Percentiles rank a stretch among this genome's conserved stretches.
These are phyloP conservation scores for Tetrapisispora phaffii DNA, from an alignment of 805 yeast species.

Conservation along the genomic window DNA sequence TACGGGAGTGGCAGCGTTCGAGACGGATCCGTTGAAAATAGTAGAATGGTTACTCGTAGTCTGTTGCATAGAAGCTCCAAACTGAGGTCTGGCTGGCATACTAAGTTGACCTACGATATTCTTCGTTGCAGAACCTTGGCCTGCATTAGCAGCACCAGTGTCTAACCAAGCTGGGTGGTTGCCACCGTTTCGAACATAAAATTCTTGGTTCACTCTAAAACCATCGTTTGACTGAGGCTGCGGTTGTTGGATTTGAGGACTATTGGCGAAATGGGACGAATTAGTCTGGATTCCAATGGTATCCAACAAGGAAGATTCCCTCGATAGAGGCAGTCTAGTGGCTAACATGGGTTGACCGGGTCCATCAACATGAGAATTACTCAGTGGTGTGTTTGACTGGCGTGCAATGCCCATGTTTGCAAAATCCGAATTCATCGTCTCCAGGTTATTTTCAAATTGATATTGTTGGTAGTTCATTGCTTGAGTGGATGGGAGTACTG, in stretches of 20 bases:
- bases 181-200: not conserved
- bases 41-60: not conserved
- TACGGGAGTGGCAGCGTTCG: not conserved
- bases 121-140: not conserved
- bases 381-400: not conserved
- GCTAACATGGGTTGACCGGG: not conserved
- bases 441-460: constrained; percentile 9
- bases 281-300: constrained; percentile 20
- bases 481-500: not conserved
- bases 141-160: not conserved
- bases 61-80: not conserved
- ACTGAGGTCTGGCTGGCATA: not conserved
- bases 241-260: not conserved
- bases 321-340: constrained; percentile 7
- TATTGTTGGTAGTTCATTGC: constrained; percentile 6
- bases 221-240: not conserved
- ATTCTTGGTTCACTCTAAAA: not conserved
- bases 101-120: not conserved
- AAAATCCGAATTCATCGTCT: constrained; percentile 15
- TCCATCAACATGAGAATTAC: not conserved
- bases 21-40: not conserved
- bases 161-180: not conserved
- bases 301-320: constrained; percentile 20
- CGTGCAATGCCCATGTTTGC: constrained; percentile 6
- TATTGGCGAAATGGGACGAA: constrained; percentile 14